These are phyloP conservation scores for Moelleriella libera DNA, from an alignment of 2,329 filamentous ascomycete genomes.

Conservation along the genomic window DNA sequence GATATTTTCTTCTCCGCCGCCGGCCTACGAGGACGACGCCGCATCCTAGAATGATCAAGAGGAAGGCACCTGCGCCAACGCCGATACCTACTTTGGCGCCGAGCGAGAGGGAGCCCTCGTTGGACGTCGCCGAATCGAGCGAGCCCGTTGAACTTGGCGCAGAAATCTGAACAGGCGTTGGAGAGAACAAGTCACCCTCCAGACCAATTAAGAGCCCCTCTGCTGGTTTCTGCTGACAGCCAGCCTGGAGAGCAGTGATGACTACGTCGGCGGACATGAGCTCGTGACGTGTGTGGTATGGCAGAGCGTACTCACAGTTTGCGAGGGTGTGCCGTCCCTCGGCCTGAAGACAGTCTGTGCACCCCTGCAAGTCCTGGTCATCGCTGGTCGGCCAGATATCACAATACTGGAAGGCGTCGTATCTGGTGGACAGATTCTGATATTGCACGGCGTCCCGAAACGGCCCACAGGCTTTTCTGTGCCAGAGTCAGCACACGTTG, in stretches of 20 bases:
- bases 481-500: constrained; percentile 10
- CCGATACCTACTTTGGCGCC: constrained; percentile 45
- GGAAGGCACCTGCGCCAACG: constrained; percentile 31
- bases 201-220: constrained; percentile 33
- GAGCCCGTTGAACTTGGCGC: constrained; percentile 27
- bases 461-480: constrained; percentile 37
- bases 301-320: constrained; percentile 31
- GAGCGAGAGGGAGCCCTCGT: constrained; percentile 31
- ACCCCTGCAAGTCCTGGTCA: constrained; percentile 22
- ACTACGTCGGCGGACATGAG: constrained; percentile 15
- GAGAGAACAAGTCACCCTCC: constrained; percentile 37
- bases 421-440: constrained; percentile 30
- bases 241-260: constrained; percentile 37
- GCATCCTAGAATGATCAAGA: constrained; percentile 35
- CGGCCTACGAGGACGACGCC: constrained; percentile 42
- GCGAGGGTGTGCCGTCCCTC: constrained; percentile 25
- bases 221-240: constrained; percentile 36
- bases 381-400: constrained; percentile 26
- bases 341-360: constrained; percentile 30
- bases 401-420: constrained; percentile 39
- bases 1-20: constrained; percentile 35
- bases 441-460: constrained; percentile 32
- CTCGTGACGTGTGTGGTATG: too few species aligned
- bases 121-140: constrained; percentile 24
- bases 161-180: constrained; percentile 31